These are phyloP conservation scores for Calycina herbarum DNA, from an alignment of 2,329 filamentous ascomycete genomes.

Conservation along the genomic window DNA sequence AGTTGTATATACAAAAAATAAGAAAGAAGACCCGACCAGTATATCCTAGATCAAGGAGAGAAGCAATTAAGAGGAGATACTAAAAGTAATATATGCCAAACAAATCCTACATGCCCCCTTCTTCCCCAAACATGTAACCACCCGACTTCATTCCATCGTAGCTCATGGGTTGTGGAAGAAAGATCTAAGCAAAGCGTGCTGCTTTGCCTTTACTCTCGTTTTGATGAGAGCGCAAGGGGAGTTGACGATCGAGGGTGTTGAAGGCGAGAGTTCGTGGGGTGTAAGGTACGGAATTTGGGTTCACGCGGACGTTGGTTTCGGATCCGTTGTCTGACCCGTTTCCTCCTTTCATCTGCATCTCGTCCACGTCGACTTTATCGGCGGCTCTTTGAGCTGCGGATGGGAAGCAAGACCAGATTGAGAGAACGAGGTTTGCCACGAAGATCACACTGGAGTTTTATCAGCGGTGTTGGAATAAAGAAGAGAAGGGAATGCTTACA, in stretches of 20 bases:
- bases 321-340: constrained; percentile 41
- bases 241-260: constrained; percentile 58
- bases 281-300: constrained; percentile 48
- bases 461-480: not conserved
- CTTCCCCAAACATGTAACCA: not conserved
- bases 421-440: constrained; percentile 56
- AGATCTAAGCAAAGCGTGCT: constrained; percentile 15
- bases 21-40: constrained; percentile 7
- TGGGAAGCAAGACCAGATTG: constrained; percentile 53
- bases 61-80: constrained; percentile 13
- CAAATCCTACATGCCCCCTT: constrained; percentile 8
- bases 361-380: constrained; percentile 55
- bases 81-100: constrained; percentile 7
- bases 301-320: constrained; percentile 57
- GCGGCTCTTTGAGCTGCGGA: constrained; percentile 42
- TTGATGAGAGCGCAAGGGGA: constrained; percentile 47
- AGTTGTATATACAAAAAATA: constrained; percentile 9
- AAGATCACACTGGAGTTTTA: constrained; percentile 54
- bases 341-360: constrained; percentile 39
- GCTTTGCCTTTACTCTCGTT: constrained; percentile 10
- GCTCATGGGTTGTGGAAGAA: not conserved
- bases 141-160: not conserved
- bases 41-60: constrained; percentile 9
- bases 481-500: constrained; percentile 51
- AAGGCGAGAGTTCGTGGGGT: constrained; percentile 70